Percentiles rank a stretch among this genome's conserved stretches.
Conservation (phyloP, 1,139 yeast genomes). For the Scheffersomyces stambukii region DNA sequence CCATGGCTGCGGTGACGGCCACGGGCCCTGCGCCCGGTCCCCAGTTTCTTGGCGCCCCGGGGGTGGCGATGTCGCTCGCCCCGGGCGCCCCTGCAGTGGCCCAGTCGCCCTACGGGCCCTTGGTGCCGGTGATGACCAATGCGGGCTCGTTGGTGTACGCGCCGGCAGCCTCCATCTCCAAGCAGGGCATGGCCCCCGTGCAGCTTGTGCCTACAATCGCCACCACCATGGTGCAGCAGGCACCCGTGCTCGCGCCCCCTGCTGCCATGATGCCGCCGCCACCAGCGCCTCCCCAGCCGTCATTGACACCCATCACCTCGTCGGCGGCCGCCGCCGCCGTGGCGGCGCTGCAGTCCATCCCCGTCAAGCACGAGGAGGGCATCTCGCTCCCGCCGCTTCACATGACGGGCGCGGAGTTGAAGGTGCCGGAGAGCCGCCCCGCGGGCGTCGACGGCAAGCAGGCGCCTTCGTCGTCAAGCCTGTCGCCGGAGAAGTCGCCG, state of each 20-base stretch:
- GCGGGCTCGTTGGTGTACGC: slow-evolving; percentile 15
- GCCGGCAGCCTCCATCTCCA: slow-evolving; percentile 5
- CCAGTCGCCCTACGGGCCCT: slow-evolving; percentile 34
- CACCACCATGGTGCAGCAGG: slow-evolving; percentile 4
- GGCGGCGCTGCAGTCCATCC: slow-evolving; percentile 11
- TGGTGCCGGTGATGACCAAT: slow-evolving; percentile 31
- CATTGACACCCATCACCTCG: slow-evolving; percentile 11
- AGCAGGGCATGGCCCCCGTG: neutral
- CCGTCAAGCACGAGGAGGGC: slow-evolving; percentile 5
- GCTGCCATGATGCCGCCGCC: neutral
- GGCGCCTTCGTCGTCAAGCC: neutral
- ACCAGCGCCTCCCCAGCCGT: slow-evolving; percentile 7
- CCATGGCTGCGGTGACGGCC: slow-evolving; percentile 1
- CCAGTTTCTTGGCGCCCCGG: slow-evolving; percentile 2
- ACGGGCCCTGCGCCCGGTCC: slow-evolving; percentile 8
- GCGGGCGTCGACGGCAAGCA: slow-evolving; percentile 7
- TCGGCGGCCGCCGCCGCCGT: slow-evolving; percentile 12
- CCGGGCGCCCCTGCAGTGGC: slow-evolving; percentile 9
- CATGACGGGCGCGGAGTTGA: slow-evolving; percentile 3
- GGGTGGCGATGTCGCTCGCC: slow-evolving; percentile 1
- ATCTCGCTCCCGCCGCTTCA: slow-evolving; percentile 3
- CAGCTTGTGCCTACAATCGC: slow-evolving; percentile 1
- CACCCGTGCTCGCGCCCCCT: neutral
- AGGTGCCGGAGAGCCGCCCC: slow-evolving; percentile 7
- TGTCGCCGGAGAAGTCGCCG: slow-evolving; percentile 10